Base-by-base conservation (phyloP, 2,329 filamentous ascomycete genomes). In the Massarina eburnea region DNA sequence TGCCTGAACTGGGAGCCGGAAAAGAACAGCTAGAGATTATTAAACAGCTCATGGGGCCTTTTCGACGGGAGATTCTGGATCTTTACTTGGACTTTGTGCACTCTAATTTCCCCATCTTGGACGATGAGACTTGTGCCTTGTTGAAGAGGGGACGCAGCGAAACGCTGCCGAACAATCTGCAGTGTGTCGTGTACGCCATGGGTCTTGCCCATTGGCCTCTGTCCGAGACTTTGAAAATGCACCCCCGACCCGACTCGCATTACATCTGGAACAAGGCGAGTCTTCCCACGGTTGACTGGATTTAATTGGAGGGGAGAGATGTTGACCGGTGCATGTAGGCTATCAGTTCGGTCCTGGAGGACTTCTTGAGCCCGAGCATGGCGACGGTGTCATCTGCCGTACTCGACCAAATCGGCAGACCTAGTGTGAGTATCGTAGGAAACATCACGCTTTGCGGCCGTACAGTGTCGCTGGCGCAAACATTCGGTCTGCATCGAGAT, bases 401-500 rank as follows among this genome's bases (percentile, higher is more conserved):
- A 1, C 57, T 74, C 0, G 73, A 75, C 39, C 62, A 73, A 37
- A 62, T 71, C 24, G 72, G 71, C 0, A 62, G 73, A 1, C 35
- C 35, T 5, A 38, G 35, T 24, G 35, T 71, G 1, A 68, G 64
- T 0, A 70, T 74, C 3, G 66, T 71, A 9, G 70, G 71, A 2
- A 82, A 82, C 55, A 75, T 79, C 7, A 74, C 79, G 22, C 77
- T 77, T 12, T 77, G 76, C 46, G 78, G 78, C 0, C 75, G 78
- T 3, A 78, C 76, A 17, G 71, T 80, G 9, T 77, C 77, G 4
- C 68, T 82, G 18, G 76, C 79, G 8, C 78, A 81, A 48, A 79
- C 77, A 15, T 75, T 81, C 45, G 79, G 79, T 1, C 64, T 82
- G 29, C 80, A 82, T 49, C 73, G 80, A 21, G 76, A 82, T 52